Evolutionary conservation across 768 basidiomycete species (phyloP).

Genomic region (Psilocybe cyanescens): DNA sequence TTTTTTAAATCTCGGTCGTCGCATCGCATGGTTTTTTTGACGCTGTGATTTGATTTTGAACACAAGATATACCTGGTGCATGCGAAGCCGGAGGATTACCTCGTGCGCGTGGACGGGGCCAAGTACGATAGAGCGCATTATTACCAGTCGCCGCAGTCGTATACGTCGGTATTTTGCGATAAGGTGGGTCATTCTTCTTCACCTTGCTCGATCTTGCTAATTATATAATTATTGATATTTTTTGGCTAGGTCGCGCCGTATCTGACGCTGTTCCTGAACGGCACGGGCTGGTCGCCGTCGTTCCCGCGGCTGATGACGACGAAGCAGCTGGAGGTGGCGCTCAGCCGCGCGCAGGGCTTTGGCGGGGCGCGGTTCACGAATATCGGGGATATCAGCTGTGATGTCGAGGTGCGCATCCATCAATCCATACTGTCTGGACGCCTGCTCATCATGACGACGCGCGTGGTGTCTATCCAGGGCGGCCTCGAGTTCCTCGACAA

Average conservation of each 20-base stretch:
- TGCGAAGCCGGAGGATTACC: constrained; percentile 69
- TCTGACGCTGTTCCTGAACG: constrained; percentile 84
- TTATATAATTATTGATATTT: not conserved
- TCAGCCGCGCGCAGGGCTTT: constrained; percentile 50
- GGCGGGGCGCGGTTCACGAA: constrained; percentile 64
- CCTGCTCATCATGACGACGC: too few species aligned
- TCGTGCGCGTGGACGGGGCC: constrained; percentile 58
- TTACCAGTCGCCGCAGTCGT: constrained; percentile 70
- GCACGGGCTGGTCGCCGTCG: constrained; percentile 78
- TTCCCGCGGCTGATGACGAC: constrained; percentile 84
- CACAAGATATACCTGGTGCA: constrained; percentile 77
- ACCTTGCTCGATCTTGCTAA: not conserved
- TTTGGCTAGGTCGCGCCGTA: constrained; percentile 75
- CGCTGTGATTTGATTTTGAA: not conserved
- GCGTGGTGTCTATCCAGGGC: constrained; percentile 47
- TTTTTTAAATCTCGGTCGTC: not conserved
- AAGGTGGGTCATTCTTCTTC: constrained; percentile 45
- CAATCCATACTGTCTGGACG: not conserved
- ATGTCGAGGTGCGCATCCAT: constrained; percentile 60
- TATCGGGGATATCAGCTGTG: constrained; percentile 90
- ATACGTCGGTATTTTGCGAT: constrained; percentile 68
- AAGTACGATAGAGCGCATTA: constrained; percentile 71
- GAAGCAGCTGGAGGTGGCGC: constrained; percentile 55
- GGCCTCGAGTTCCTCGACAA: constrained; percentile 82
- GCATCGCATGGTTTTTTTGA: not conserved